phyloP scores from a whole-genome alignment of 305 asterid species.

The Ajuga reptans region DNA sequence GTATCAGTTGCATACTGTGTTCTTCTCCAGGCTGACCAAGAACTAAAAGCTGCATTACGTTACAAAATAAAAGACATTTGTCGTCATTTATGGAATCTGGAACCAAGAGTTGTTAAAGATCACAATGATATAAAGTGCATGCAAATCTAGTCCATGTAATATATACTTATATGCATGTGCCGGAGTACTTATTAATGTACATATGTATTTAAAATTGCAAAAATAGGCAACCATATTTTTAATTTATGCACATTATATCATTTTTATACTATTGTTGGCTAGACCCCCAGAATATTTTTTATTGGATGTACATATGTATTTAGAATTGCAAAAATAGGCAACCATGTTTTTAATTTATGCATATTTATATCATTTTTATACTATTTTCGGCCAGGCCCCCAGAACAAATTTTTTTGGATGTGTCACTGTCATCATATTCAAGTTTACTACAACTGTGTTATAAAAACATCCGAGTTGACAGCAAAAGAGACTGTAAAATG shows the following conservation, averaged over 20 bases:
- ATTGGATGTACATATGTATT: too few relatives aligned
- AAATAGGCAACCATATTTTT: neutral
- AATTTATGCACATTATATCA: neutral
- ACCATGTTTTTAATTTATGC: neutral
- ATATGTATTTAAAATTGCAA: neutral
- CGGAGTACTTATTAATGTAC: too few relatives aligned
- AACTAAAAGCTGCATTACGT: slow-evolving; percentile 50
- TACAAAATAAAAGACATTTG: slow-evolving; percentile 14
- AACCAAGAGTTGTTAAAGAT: neutral
- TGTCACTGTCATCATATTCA: neutral
- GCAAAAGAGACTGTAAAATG: neutral
- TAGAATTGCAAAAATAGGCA: neutral
- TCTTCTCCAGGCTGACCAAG: slow-evolving; percentile 91
- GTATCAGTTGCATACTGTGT: slow-evolving; percentile 71
- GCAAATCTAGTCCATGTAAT: neutral
- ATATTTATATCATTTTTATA: too few relatives aligned
- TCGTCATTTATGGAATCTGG: neutral
- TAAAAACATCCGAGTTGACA: neutral
- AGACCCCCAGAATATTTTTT: neutral
- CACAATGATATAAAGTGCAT: neutral
- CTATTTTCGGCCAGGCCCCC: neutral
- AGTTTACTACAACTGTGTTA: neutral
- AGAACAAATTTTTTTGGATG: neutral
- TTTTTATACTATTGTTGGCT: neutral
- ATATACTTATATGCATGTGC: neutral